A percentile compares a stretch with the other conserved stretches of the same genome.
Evolutionary conservation across 139 green algal species (phyloP).

Genomic region (Coelastrella sp.): DNA sequence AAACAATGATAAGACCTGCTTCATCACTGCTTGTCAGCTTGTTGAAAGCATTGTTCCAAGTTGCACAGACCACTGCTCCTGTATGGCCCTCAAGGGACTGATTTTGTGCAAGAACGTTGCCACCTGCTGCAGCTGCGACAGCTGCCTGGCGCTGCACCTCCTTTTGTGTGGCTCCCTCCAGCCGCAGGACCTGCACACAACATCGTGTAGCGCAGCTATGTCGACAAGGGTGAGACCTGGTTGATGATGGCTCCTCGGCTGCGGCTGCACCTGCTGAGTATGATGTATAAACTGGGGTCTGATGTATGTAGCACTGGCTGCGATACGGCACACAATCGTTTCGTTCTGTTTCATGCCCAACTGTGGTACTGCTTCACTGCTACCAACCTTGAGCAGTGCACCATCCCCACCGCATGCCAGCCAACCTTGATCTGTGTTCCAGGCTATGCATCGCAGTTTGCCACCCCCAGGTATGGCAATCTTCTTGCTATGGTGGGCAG

Average conservation of each 20-base stretch:
- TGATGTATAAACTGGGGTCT: too few species aligned
- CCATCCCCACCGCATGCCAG: conserved; percentile 83
- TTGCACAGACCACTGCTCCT: conserved; percentile 66
- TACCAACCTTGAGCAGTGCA: conserved; percentile 84
- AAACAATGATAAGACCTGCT: conserved; percentile 90
- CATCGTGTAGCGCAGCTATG: not conserved
- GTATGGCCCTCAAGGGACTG: conserved; percentile 88
- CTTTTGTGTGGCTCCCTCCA: conserved; percentile 61
- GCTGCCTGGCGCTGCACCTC: conserved; percentile 54
- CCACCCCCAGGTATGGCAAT: conserved; percentile 86
- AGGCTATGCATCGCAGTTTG: conserved; percentile 77
- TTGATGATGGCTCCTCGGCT: not conserved
- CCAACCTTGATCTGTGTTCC: conserved; percentile 84
- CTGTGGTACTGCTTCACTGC: not conserved
- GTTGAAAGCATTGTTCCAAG: conserved; percentile 84
- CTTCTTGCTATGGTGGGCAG: conserved; percentile 83
- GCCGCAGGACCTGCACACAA: conserved; percentile 60
- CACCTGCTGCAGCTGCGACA: not conserved
- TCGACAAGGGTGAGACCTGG: too few species aligned
- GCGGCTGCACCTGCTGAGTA: too few species aligned
- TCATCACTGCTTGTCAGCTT: conserved; percentile 90
- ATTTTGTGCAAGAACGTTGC: conserved; percentile 75
- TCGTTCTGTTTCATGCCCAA: too few species aligned
- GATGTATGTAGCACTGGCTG: too few species aligned
- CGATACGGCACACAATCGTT: too few species aligned